Conservation (phyloP, 768 basidiomycete species). For the Amanita rimosa region DNA sequence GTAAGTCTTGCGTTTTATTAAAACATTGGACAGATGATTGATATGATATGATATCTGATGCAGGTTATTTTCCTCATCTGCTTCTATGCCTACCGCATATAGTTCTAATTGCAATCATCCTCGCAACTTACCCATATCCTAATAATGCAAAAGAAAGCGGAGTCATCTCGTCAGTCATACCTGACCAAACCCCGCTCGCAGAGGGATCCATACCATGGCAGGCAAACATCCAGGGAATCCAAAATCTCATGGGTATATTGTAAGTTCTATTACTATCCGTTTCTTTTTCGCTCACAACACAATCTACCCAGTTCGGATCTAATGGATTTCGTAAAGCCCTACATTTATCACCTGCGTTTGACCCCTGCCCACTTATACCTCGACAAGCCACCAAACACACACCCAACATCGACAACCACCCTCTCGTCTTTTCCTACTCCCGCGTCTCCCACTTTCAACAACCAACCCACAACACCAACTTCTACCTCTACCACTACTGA, state of each 20-base stretch:
- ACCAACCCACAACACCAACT: not conserved
- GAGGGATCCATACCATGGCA: slow-evolving; percentile 76
- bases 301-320: slow-evolving; percentile 41
- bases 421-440: too few species aligned
- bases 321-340: slow-evolving; percentile 41
- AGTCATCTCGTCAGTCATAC: slow-evolving; percentile 14
- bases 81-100: slow-evolving; percentile 61
- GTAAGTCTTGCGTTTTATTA: slow-evolving; percentile 30
- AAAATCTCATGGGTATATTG: slow-evolving; percentile 84
- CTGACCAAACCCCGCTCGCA: slow-evolving; percentile 24
- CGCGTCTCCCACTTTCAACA: not conserved
- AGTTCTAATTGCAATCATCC: slow-evolving; percentile 49
- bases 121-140: slow-evolving; percentile 49
- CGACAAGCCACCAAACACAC: slow-evolving; percentile 15
- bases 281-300: not conserved
- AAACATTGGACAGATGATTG: not conserved
- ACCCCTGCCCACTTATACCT: slow-evolving; percentile 27
- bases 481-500: not conserved
- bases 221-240: slow-evolving; percentile 80
- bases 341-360: slow-evolving; percentile 39
- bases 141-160: slow-evolving; percentile 7
- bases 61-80: slow-evolving; percentile 72
- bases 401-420: slow-evolving; percentile 9
- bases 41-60: not conserved
- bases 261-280: slow-evolving; percentile 24